Percentiles rank a stretch among this genome's conserved stretches.
phyloP scores from a whole-genome alignment of 139 green algal genomes.

The Chlamydomonas incerta region DNA sequence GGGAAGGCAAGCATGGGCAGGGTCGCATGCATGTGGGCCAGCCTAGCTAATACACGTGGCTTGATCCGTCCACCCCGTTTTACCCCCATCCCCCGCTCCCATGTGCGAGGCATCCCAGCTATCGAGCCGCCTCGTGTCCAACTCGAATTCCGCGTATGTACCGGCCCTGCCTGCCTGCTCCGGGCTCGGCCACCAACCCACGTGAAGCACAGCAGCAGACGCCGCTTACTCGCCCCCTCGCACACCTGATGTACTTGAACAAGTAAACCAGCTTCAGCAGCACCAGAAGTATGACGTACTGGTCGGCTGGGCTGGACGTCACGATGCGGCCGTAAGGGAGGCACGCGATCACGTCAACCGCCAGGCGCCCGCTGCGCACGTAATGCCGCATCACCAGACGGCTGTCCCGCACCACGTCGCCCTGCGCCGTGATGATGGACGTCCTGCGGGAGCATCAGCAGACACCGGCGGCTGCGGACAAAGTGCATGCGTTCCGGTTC shows the following conservation, averaged over 20 bases:
- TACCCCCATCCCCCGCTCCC: too few relatives aligned
- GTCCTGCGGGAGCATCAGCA: conserved; percentile 11
- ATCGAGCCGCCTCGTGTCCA: too few relatives aligned
- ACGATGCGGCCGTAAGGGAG: background rate
- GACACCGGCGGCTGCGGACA: too few relatives aligned
- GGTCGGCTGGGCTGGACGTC: background rate
- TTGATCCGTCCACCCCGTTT: too few relatives aligned
- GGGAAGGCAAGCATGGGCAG: too few relatives aligned
- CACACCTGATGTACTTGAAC: background rate
- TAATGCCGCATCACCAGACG: background rate
- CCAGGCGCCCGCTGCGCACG: background rate
- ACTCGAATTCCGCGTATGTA: too few relatives aligned
- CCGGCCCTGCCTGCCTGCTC: too few relatives aligned
- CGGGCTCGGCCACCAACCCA: too few relatives aligned
- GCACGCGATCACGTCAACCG: background rate
- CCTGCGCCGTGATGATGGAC: background rate
- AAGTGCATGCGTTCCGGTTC: background rate
- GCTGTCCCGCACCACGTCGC: conserved; percentile 19
- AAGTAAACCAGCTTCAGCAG: conserved; percentile 6
- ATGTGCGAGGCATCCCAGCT: too few relatives aligned
- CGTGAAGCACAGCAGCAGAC: too few relatives aligned
- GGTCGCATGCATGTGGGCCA: too few relatives aligned
- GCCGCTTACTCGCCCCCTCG: background rate
- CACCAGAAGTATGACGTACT: background rate
- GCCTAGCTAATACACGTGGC: too few relatives aligned